Base-by-base conservation (phyloP, 1,284 basidiomycete genomes). In the Ceratobasidium sp. region DNA sequence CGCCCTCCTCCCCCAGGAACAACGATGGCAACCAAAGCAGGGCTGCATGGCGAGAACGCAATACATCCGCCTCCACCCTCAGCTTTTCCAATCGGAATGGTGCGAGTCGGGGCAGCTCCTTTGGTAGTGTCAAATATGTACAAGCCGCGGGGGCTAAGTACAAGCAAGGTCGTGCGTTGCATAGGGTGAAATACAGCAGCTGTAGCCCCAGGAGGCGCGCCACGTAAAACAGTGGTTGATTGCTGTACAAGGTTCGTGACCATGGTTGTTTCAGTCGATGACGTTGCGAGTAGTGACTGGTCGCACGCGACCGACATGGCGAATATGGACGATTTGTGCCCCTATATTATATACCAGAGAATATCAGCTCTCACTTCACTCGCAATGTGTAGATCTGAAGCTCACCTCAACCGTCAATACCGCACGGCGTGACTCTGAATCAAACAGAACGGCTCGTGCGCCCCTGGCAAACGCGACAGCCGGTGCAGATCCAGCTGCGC, bases 11-110 rank as follows among this genome's bases (percentile, higher is more conserved):
- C 89, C 4, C 80, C 82, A n/a, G 84, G 82, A 55, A 85, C 88
- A 0, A 84, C 86, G 44, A 85, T 84, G 9, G 88, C 88, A 16
- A 90, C 82, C 49, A 92, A 81, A 0, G 87, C 89, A 80, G 89
- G 91, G 80, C 89, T 91, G 79, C 90, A 92, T 5, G 90, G 89
- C 74, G 90, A 91, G 76, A 86, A 87, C 7, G 87, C 82, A 18
- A 91, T 80, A 6, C 83, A 84, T 1, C 85, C 79, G 16, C 91
- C 83, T 18, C 85, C 79, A 8, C 85, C 85, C 0, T 49, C 77
- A 14, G 78, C 80, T n/a, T 82, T 79, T 44, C 82, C 83, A 55
- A 91, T 76, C 1, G 82, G 73, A 46, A 91, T 80, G 0, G 80
- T 81, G 78, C 88, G 90, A 41, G 83, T 71, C 13, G 90, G 88